A percentile compares a stretch with the other conserved stretches of the same genome.
These are phyloP conservation scores for Ramaria rubella DNA, from an alignment of 768 basidiomycete species.

Conservation along the genomic window DNA sequence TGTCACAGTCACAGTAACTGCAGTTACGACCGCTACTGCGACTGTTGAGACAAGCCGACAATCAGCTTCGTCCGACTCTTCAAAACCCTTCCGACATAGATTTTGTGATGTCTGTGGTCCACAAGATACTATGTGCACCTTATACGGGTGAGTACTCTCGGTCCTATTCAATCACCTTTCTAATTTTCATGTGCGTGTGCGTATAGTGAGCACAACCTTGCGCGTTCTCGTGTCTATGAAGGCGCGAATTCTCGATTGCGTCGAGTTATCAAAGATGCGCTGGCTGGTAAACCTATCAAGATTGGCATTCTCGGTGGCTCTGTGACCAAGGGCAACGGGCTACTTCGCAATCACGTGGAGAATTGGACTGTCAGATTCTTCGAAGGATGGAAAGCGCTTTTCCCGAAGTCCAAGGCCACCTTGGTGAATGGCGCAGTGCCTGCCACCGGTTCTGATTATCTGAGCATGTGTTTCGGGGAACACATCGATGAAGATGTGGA, in stretches of 20 bases:
- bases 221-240: slow-evolving; percentile 12
- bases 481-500: slow-evolving; percentile 13
- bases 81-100: not conserved
- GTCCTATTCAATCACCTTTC: not conserved
- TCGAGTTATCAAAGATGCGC: slow-evolving; percentile 10
- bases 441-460: slow-evolving; percentile 12
- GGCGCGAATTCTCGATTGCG: slow-evolving; percentile 13
- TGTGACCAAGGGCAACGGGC: slow-evolving; percentile 10
- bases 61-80: not conserved
- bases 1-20: not conserved
- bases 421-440: slow-evolving; percentile 11
- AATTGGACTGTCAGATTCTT: slow-evolving; percentile 7
- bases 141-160: slow-evolving; percentile 8
- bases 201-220: slow-evolving; percentile 11
- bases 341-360: slow-evolving; percentile 6
- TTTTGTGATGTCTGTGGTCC: slow-evolving; percentile 9
- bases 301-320: slow-evolving; percentile 11
- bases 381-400: slow-evolving; percentile 1
- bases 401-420: slow-evolving; percentile 10
- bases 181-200: not conserved
- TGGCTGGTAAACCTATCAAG: slow-evolving; percentile 2
- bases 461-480: slow-evolving; percentile 12
- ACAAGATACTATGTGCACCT: not conserved
- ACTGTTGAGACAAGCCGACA: not conserved
- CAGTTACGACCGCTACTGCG: too few relatives aligned